Evolutionary conservation across 805 yeast genomes (phyloP).

Genomic region (Metschnikowia lochheadii): DNA sequence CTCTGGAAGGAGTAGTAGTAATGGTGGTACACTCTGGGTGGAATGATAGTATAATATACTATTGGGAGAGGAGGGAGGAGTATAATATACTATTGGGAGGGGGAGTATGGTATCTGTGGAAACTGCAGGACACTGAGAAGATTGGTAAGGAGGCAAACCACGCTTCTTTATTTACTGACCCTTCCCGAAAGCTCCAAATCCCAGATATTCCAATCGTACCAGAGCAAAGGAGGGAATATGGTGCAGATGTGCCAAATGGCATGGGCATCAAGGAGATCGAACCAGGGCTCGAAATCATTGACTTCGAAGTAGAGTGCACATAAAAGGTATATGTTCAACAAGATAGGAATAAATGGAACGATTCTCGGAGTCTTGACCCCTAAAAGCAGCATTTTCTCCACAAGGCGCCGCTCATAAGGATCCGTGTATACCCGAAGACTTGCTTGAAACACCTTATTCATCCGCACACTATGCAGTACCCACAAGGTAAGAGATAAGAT

Average conservation of each 20-base stretch:
- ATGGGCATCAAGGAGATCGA: slow-evolving; percentile 78
- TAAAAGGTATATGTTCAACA: slow-evolving; percentile 31
- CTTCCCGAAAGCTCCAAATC: slow-evolving; percentile 31
- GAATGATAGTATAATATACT: too few species aligned
- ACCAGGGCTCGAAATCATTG: slow-evolving; percentile 33
- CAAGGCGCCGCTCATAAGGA: slow-evolving; percentile 36
- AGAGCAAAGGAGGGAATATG: slow-evolving; percentile 68
- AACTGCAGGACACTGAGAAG: too few species aligned
- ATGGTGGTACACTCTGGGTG: too few species aligned
- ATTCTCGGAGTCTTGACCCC: slow-evolving; percentile 23
- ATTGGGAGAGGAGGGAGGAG: too few species aligned
- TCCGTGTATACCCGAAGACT: slow-evolving; percentile 26
- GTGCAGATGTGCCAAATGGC: slow-evolving; percentile 92
- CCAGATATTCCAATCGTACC: slow-evolving; percentile 62
- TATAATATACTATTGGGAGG: too few species aligned
- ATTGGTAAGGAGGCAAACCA: too few species aligned
- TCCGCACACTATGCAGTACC: slow-evolving; percentile 28
- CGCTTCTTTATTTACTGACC: background rate
- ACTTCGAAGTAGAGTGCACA: slow-evolving; percentile 32
- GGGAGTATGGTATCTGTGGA: too few species aligned
- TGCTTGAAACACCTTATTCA: slow-evolving; percentile 15
- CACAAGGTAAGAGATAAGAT: slow-evolving; percentile 28
- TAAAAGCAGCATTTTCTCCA: slow-evolving; percentile 29
- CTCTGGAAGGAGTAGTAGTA: too few species aligned
- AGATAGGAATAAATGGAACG: slow-evolving; percentile 35